These are phyloP conservation scores for Mycena polygramma DNA, from an alignment of 768 basidiomycete genomes.

Conservation along the genomic window DNA sequence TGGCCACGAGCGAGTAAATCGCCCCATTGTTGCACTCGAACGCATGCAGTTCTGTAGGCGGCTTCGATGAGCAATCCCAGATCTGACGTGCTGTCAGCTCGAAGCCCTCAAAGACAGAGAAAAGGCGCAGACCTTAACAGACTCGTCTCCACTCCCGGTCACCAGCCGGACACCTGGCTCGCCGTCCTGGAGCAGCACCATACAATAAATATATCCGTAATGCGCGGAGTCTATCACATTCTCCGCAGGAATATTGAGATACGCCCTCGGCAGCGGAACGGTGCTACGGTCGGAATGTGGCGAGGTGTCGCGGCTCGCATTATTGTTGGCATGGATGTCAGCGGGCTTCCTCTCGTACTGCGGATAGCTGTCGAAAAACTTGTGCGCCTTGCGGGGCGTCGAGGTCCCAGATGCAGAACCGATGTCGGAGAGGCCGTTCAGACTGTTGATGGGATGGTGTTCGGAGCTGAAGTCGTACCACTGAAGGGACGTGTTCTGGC, in stretches of 20 bases:
- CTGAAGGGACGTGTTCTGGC: conserved; percentile 93
- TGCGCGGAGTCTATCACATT: conserved; percentile 92
- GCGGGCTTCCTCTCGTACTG: conserved; percentile 76
- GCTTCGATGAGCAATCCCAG: conserved; percentile 70
- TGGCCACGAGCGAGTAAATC: conserved; percentile 81
- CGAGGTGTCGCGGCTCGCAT: conserved; percentile 47
- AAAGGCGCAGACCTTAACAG: conserved; percentile 75
- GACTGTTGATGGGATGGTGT: conserved; percentile 31
- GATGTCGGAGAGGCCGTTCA: conserved; percentile 34
- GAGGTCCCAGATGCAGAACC: conserved; percentile 49
- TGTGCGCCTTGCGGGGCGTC: conserved; percentile 69
- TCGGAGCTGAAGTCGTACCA: conserved; percentile 76
- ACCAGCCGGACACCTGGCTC: conserved; percentile 63
- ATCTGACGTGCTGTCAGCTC: conserved; percentile 55
- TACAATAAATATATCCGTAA: conserved; percentile 94
- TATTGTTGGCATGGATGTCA: conserved; percentile 75
- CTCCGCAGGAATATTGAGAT: conserved; percentile 69
- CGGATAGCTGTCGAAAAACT: conserved; percentile 94
- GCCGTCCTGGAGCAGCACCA: conserved; percentile 56
- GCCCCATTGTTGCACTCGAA: conserved; percentile 84
- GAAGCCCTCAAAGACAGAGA: background rate
- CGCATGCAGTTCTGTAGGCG: conserved; percentile 69
- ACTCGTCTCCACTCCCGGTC: conserved; percentile 93
- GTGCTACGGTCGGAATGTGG: conserved; percentile 46
- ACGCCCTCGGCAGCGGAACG: conserved; percentile 49